These are phyloP conservation scores for Mycena alexandri DNA, from an alignment of 768 basidiomycete genomes.

Conservation along the genomic window DNA sequence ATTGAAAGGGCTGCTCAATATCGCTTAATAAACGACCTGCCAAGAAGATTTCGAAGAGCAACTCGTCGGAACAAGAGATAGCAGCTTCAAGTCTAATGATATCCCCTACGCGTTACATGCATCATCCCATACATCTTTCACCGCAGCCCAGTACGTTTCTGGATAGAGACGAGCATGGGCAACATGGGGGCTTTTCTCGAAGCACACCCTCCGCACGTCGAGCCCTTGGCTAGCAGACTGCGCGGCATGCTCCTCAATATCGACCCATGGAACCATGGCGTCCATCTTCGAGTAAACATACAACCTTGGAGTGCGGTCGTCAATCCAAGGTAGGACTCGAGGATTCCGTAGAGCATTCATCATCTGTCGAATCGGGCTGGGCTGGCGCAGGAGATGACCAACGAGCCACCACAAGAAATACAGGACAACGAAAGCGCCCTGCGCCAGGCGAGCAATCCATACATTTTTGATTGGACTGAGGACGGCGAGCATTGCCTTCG, in stretches of 20 bases:
- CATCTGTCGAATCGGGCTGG: conserved; percentile 43
- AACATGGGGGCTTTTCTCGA: conserved; percentile 58
- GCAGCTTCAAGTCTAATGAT: no score
- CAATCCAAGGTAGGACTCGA: conserved; percentile 56
- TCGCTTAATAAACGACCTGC: no score
- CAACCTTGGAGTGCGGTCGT: conserved; percentile 53
- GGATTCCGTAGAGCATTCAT: conserved; percentile 45
- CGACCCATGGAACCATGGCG: conserved; percentile 51
- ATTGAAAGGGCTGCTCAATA: no score
- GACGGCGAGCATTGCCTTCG: conserved; percentile 48
- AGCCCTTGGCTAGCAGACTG: conserved; percentile 48
- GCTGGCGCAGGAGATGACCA: conserved; percentile 41
- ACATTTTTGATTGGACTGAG: conserved; percentile 47
- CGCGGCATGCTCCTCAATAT: conserved; percentile 53
- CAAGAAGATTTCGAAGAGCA: no score
- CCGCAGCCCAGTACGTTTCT: conserved; percentile 57
- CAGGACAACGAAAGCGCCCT: conserved; percentile 43
- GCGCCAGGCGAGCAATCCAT: conserved; percentile 43
- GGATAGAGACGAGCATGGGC: conserved; percentile 60
- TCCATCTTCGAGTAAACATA: conserved; percentile 62
- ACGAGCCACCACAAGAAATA: conserved; percentile 41
- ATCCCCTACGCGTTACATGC: conserved; percentile 30
- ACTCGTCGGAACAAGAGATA: no score
- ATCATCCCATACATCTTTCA: conserved; percentile 53
- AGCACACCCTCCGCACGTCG: conserved; percentile 51